Base-by-base conservation (phyloP, 495 filamentous ascomycete species). In the Xylaria flabelliformis region DNA sequence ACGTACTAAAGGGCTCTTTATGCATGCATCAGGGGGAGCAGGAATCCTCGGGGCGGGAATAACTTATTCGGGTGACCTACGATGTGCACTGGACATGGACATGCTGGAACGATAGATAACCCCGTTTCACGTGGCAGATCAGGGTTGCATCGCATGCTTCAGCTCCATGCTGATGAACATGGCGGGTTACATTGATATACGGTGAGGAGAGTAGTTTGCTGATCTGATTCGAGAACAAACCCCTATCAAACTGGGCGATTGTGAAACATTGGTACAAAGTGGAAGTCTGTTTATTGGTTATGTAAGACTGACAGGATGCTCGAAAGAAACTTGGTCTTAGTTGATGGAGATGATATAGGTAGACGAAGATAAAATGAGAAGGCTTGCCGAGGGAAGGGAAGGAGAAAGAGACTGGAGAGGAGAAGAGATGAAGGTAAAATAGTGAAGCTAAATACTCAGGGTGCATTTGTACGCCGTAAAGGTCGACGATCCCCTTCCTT, bases 141-240 rank as follows among this genome's bases (percentile, higher is more conserved):
- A 61, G 58, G 34, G 58, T 61, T 12, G 58, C 58, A 61, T 21
- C 34, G 58, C 32, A 61, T 21, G 17, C 32, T 61, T 61, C 58
- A 61, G 58, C 58, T 61, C 17, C 58, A 61, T 36, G 29, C 58
- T 61, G 7, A 21, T 21, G 34, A 39, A 17, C 32, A 39, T 61
- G 53, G 26, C 26, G 13, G 53, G 53, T 56, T 32, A 26, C 15
- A 56, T 56, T 26, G 26, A 56, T 56, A 56, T 13, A 56, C 53
- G 13, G 53, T 15, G 53, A 56, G 10, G 53, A 32, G 12, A 56
- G 6, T 26, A 13, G 26, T 56, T 56, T 5, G 53, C 32, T n/a
- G 34, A 61, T 61, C 58, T 32, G 32, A 39, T 39, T 19, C 26
- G 26, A 56, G 24, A 56, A 32, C 32, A 26, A 17, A 17, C 13